Evolutionary conservation across 495 filamentous ascomycete genomes (phyloP), one percentile per base, ranked within the genome.

Genomic region (Aspergillus taichungensis): DNA sequence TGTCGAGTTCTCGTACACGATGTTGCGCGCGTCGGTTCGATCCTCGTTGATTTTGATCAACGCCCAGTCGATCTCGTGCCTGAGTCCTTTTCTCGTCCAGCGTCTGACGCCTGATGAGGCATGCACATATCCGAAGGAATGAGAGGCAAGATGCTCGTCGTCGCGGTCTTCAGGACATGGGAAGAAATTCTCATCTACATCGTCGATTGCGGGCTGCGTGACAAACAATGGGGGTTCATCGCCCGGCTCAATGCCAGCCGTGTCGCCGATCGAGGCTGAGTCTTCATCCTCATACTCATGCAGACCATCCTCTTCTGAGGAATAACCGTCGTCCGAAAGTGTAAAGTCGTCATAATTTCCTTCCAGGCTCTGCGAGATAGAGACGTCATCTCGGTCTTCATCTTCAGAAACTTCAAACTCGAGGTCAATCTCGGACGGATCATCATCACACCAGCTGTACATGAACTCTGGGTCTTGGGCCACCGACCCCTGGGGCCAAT

Each of bases 41-140:
- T 80, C 73, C 6, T 82, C 69, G 13, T 82, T 66, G 40, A 97
- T 84, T 56, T 89, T 83, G 48, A 97, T 86, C 8, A 97, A 67
- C 0, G 90, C 89, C 91, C 91, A 97, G 60, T 97, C 91, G 47
- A 97, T 89, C 60, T 97, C 91, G 54, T 97, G 91, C 10, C 85
- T 74, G 9, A 90, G 63, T 6, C 77, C 77, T 34, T 79, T 67
- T 24, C 78, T 69, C 44, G 62, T 72, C 53, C 81, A 81, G 3
- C 92, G 79, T 12, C 86, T 76, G 43, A 95, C 79, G 7, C 91
- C 91, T 12, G 87, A 94, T 1, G 88, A 94, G 12, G 90, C 91
- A 47, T 94, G 85, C 28, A 96, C 70, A 50, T 86, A 82, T 8
- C 91, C 91, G 3, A 97, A 68, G 7, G 76, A 75, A 53, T 86